Evolutionary conservation across 495 filamentous ascomycete species (phyloP).

Genomic region (Trichoderma erinaceum): DNA sequence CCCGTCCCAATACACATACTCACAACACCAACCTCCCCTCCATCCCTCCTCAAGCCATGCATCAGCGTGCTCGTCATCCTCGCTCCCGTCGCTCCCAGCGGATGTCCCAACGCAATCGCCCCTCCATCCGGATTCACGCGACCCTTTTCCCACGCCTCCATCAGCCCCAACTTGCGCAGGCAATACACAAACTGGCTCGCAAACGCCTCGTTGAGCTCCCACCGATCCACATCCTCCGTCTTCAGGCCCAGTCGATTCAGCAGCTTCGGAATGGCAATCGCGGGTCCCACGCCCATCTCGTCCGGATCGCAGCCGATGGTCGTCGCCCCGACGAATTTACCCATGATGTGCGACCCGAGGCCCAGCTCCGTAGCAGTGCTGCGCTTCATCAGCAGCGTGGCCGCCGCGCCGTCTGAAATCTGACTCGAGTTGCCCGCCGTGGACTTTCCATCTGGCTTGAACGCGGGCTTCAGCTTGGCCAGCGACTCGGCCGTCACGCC

Average conservation of each 20-base stretch:
- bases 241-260: constrained; percentile 57
- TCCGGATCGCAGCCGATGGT: constrained; percentile 75
- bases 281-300: constrained; percentile 91
- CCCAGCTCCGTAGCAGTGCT: constrained; percentile 73
- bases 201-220: constrained; percentile 97
- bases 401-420: constrained; percentile 82
- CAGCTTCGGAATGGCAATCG: constrained; percentile 77
- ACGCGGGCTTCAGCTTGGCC: constrained; percentile 76
- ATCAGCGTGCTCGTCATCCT: constrained; percentile 73
- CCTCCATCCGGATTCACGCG: constrained; percentile 88
- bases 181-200: constrained; percentile 84
- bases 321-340: constrained; percentile 67
- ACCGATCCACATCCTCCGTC: constrained; percentile 69
- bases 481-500: constrained; percentile 62
- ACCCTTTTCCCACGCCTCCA: constrained; percentile 50
- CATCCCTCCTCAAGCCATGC: constrained; percentile 52
- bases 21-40: constrained; percentile 62
- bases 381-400: constrained; percentile 74
- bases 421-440: constrained; percentile 87
- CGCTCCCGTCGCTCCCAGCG: constrained; percentile 85
- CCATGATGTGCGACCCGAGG: constrained; percentile 61
- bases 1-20: constrained; percentile 90
- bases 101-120: constrained; percentile 89
- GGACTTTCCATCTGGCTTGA: constrained; percentile 61
- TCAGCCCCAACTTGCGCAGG: constrained; percentile 63